Evolutionary conservation across 306 rosid genomes (phyloP).

Genomic region (Quercus robur): DNA sequence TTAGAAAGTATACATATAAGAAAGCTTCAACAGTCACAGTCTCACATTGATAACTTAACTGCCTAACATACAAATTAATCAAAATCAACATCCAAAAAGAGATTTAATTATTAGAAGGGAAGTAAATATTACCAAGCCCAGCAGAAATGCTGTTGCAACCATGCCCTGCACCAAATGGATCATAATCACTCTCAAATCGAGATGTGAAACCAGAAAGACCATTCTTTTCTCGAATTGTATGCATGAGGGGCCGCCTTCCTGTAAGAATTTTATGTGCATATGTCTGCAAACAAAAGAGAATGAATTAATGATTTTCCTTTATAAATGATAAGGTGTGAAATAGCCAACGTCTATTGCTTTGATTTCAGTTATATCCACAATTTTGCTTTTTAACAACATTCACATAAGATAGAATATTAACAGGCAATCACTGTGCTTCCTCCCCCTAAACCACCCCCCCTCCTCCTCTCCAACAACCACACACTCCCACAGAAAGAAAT

Average conservation of each 20-base stretch:
- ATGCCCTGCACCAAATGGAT: slow-evolving; percentile 91
- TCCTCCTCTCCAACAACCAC: not conserved
- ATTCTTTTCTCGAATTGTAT: slow-evolving; percentile 55
- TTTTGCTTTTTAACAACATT: not conserved
- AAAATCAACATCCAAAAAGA: not conserved
- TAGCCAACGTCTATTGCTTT: not conserved
- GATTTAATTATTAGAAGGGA: not conserved
- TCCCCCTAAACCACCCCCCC: not conserved
- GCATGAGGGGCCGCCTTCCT: slow-evolving; percentile 72
- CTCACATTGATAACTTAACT: not conserved
- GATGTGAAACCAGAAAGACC: slow-evolving; percentile 79
- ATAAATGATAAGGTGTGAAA: not conserved
- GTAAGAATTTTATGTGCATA: slow-evolving; percentile 89
- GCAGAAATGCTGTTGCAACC: slow-evolving; percentile 98
- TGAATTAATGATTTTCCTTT: not conserved
- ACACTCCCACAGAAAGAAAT: not conserved
- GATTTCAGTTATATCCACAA: not conserved
- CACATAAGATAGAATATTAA: not conserved
- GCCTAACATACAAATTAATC: not conserved
- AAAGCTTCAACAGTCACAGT: not conserved
- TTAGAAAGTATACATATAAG: not conserved
- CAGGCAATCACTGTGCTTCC: not conserved
- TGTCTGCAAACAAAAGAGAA: slow-evolving; percentile 51
- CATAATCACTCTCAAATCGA: slow-evolving; percentile 76
- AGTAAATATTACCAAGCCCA: slow-evolving; percentile 71